These are phyloP conservation scores for Penicillium palitans DNA, from an alignment of 2,329 filamentous ascomycete genomes.

Conservation along the genomic window DNA sequence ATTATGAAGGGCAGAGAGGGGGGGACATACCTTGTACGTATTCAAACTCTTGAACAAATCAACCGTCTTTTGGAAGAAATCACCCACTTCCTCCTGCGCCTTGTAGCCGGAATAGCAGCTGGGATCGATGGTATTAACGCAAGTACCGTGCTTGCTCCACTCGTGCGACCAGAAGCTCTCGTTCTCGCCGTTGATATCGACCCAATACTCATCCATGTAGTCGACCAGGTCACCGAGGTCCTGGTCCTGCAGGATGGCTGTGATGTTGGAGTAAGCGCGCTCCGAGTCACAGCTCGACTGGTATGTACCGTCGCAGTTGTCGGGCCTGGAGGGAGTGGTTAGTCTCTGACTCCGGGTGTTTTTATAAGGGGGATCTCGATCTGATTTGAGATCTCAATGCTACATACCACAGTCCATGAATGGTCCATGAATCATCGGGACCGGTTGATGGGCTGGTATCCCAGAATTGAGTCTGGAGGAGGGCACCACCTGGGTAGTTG, in stretches of 20 bases:
- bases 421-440: constrained; percentile 58
- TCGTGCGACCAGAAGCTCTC: constrained; percentile 69
- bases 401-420: constrained; percentile 57
- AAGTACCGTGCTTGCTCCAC: constrained; percentile 70
- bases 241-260: constrained; percentile 53
- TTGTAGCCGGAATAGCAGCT: constrained; percentile 61
- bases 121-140: constrained; percentile 67
- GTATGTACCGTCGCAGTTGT: constrained; percentile 60
- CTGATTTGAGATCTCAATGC: not conserved
- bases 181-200: constrained; percentile 55
- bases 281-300: constrained; percentile 56
- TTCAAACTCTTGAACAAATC: constrained; percentile 58
- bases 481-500: constrained; percentile 58
- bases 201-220: constrained; percentile 64
- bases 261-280: constrained; percentile 60
- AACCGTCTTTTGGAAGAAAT: constrained; percentile 58
- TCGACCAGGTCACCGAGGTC: constrained; percentile 52
- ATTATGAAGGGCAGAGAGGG: not conserved
- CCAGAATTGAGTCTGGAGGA: constrained; percentile 63
- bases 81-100: constrained; percentile 58
- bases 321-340: constrained; percentile 38
- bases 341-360: not conserved
- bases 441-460: constrained; percentile 57
- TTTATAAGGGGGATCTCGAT: not conserved
- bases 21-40: constrained; percentile 49